These are phyloP conservation scores for Fusarium acutatum DNA, from an alignment of 2,329 filamentous ascomycete genomes.

Conservation along the genomic window DNA sequence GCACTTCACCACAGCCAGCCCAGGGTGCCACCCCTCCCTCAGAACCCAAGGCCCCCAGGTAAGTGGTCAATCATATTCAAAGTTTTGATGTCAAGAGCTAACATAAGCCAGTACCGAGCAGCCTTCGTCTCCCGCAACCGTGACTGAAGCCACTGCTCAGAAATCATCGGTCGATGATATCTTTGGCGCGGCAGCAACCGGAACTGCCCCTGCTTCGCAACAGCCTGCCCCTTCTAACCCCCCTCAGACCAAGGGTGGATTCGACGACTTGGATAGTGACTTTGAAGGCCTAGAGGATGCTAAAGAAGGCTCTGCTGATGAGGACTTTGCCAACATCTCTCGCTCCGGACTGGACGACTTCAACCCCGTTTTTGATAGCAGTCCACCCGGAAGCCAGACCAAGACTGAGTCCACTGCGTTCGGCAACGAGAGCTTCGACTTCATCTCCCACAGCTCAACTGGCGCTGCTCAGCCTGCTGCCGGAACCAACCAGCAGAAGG, in stretches of 20 bases:
- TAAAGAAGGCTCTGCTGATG: conserved; percentile 80
- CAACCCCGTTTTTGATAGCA: conserved; percentile 82
- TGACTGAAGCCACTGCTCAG: conserved; percentile 39
- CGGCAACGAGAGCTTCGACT: conserved; percentile 66
- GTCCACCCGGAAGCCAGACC: conserved; percentile 61
- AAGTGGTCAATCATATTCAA: conserved; percentile 8
- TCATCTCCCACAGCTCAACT: conserved; percentile 54
- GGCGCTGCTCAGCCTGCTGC: conserved; percentile 49
- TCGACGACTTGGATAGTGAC: conserved; percentile 81
- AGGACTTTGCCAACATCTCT: conserved; percentile 80
- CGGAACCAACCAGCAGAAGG: conserved; percentile 49
- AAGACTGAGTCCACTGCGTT: conserved; percentile 65
- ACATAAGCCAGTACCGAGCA: conserved; percentile 40
- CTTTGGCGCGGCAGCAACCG: conserved; percentile 49
- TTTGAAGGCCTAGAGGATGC: conserved; percentile 87
- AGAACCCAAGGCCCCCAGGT: conserved; percentile 40
- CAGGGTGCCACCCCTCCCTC: conserved; percentile 34
- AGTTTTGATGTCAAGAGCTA: background rate
- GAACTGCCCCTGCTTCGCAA: conserved; percentile 39
- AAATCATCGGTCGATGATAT: conserved; percentile 53
- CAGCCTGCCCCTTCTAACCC: conserved; percentile 47
- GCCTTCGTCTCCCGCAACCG: conserved; percentile 45
- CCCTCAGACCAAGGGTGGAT: conserved; percentile 59
- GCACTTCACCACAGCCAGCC: conserved; percentile 32
- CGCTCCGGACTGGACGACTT: conserved; percentile 79